Base-by-base conservation (phyloP, 1,284 basidiomycete species). In the Sanguinoderma infundibulare region DNA sequence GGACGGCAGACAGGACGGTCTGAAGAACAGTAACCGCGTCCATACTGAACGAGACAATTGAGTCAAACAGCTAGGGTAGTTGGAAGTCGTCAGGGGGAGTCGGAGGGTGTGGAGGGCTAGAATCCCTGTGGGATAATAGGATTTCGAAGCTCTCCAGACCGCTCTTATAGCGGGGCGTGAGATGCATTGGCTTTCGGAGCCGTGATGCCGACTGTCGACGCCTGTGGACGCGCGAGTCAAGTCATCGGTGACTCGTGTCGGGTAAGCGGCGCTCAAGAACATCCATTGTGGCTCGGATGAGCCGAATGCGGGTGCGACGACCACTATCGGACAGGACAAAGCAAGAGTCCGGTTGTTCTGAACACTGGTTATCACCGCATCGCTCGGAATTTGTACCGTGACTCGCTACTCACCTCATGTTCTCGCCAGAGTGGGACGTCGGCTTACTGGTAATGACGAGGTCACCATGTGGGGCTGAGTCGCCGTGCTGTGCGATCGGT, bases 1-100 rank as follows among this genome's bases (percentile, higher is more conserved):
- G 62, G 34, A 66, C 60, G 34, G 58, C 65, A 17, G 65, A 56
- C 55, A 66, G 63, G 34, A 66, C 65, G 24, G 60, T 62, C 52
- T 66, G 65, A 8, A 66, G 56, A 36, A 66, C 57, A 7, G 50
- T 26, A 28, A 60, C 52, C 3, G 64, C 61, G 34, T 66, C 64
- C 64, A 66, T 66, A 24, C 17, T 36, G 24, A 14, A 26, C 5
- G 14, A 26, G 42, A 17, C 14, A 26, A 12, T 46, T 26, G 42
- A 46, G 22, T 24, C 22, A 20, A 14, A 20, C n/a, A 5, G 7
- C 39, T 22, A 20, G 39, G 6, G 42, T 17, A 26, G 24, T 26
- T 26, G 42, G 22, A 24, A 26, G 24, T 20, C 24, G n/a, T n/a
- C 20, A 24, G 35, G 17, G 10, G 22, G 46, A 3, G 28, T 26